Conservation (phyloP, 2,329 filamentous ascomycete species). For the Monilinia laxa region DNA sequence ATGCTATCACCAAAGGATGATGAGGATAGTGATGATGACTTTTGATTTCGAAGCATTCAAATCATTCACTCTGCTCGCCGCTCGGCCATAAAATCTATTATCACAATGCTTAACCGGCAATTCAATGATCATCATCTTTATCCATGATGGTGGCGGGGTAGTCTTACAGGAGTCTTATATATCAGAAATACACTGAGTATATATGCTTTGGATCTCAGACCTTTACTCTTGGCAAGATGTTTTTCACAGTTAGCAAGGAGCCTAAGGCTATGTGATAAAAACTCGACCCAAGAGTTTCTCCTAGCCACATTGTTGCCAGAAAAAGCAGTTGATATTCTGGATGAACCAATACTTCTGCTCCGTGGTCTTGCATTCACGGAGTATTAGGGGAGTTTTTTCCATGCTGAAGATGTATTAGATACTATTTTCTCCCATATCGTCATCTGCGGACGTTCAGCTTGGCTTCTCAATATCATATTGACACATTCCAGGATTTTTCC, state of each 20-base stretch:
- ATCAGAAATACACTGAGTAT: background rate
- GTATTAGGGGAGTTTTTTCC: too few species aligned
- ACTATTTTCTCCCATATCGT: background rate
- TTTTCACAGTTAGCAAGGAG: background rate
- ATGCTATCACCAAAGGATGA: conserved; percentile 36
- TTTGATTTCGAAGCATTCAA: conserved; percentile 12
- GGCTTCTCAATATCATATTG: background rate
- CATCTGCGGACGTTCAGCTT: background rate
- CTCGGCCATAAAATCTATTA: background rate
- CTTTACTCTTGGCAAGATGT: too few species aligned
- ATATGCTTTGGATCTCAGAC: background rate
- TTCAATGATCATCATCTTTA: background rate
- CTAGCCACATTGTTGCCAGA: background rate
- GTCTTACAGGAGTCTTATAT: background rate
- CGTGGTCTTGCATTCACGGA: background rate
- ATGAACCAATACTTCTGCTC: background rate
- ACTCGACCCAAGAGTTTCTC: background rate
- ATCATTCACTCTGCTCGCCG: background rate
- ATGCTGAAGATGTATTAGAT: background rate
- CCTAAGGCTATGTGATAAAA: background rate
- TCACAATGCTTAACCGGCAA: conserved; percentile 5
- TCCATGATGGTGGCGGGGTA: background rate
- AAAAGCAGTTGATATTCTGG: background rate
- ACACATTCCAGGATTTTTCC: background rate
- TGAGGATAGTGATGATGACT: conserved; percentile 39